A percentile compares a stretch with the other conserved stretches of the same genome.
Conservation (phyloP, 768 basidiomycete species). For the Kwoniella newhampshirensis region DNA sequence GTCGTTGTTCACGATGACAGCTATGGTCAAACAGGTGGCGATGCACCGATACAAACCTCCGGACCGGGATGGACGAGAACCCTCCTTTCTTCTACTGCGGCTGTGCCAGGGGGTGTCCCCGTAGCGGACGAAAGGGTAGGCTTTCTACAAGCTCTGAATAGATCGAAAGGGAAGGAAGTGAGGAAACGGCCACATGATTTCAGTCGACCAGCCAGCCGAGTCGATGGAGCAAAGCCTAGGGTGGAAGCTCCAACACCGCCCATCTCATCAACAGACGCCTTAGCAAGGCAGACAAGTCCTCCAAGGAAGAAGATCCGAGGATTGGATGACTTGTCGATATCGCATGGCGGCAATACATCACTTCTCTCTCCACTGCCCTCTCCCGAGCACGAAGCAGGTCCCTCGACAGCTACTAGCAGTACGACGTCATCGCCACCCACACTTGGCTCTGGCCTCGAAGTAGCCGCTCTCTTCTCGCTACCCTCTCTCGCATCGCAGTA, state of each 20-base stretch:
- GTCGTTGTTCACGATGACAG: slow-evolving; percentile 44
- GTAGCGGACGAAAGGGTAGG: slow-evolving; percentile 11
- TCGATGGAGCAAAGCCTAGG: slow-evolving; percentile 2
- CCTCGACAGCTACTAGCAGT: slow-evolving; percentile 4
- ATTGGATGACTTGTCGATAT: slow-evolving; percentile 25
- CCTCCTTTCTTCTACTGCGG: neutral
- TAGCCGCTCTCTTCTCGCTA: slow-evolving; percentile 81
- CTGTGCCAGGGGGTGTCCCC: neutral
- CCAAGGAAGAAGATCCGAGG: slow-evolving; percentile 40
- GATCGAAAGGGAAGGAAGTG: slow-evolving; percentile 30
- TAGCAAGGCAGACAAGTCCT: slow-evolving; percentile 28
- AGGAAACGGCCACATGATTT: slow-evolving; percentile 33
- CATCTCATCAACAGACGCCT: slow-evolving; percentile 10
- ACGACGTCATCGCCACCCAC: slow-evolving; percentile 10
- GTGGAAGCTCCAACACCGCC: slow-evolving; percentile 9
- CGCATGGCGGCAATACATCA: slow-evolving; percentile 16
- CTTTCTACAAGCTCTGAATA: slow-evolving; percentile 25
- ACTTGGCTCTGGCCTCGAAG: slow-evolving; percentile 47
- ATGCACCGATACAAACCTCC: neutral
- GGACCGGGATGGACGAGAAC: slow-evolving; percentile 23
- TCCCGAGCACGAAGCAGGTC: slow-evolving; percentile 30
- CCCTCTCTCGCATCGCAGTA: slow-evolving; percentile 81
- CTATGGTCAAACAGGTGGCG: neutral
- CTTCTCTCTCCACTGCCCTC: slow-evolving; percentile 35
- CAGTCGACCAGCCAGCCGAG: slow-evolving; percentile 10